These are phyloP conservation scores for Wallacemonas sp. DNA, from an alignment of 208 protist species.

Conservation along the genomic window DNA sequence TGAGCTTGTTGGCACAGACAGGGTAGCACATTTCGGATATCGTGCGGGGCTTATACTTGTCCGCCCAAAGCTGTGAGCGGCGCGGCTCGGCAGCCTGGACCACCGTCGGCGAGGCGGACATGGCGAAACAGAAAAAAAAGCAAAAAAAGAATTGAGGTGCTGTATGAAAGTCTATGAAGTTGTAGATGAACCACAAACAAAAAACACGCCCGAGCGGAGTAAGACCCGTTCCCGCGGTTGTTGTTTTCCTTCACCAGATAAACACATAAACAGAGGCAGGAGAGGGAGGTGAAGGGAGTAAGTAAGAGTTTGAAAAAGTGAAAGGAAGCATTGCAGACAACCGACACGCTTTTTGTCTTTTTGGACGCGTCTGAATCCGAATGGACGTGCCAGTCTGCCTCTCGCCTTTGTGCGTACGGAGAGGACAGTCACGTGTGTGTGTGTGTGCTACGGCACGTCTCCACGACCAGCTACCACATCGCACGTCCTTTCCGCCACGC, in stretches of 20 bases:
- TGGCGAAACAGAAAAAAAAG: neutral
- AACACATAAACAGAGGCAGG: too few species aligned
- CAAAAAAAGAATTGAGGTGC: neutral
- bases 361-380: too few species aligned
- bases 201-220: too few species aligned
- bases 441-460: neutral
- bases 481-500: too few species aligned
- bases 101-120: neutral
- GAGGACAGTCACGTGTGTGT: constrained; percentile 9
- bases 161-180: neutral
- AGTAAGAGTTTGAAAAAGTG: too few species aligned
- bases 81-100: neutral
- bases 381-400: neutral
- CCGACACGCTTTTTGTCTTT: too few species aligned
- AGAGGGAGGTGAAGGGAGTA: too few species aligned
- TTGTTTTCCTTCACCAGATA: too few species aligned
- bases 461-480: too few species aligned
- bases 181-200: constrained; percentile 11
- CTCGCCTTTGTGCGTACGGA: neutral
- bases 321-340: too few species aligned
- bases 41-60: constrained; percentile 96
- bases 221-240: too few species aligned
- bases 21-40: constrained; percentile 94
- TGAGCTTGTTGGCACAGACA: constrained; percentile 79
- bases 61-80: constrained; percentile 91